These are phyloP conservation scores for Colletotrichum camelliae DNA, from an alignment of 2,329 filamentous ascomycete genomes.

Conservation along the genomic window DNA sequence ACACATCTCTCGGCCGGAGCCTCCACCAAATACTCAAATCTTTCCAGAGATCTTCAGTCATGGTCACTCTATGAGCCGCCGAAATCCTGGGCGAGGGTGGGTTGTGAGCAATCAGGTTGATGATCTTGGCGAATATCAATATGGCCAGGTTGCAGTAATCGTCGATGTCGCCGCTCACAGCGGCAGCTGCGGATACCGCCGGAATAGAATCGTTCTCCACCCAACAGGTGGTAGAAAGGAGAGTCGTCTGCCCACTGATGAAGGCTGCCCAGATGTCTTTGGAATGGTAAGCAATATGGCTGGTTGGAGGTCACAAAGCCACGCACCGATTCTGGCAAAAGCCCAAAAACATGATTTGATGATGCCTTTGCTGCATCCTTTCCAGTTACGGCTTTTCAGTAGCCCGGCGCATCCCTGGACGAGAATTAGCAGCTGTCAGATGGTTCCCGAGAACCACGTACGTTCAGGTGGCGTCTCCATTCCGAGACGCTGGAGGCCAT, in stretches of 20 bases:
- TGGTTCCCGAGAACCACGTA: not conserved
- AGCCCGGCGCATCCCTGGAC: conserved; percentile 13
- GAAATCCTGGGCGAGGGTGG: not conserved
- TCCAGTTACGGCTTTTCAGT: not conserved
- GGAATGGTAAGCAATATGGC: not conserved
- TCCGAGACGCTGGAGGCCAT: conserved; percentile 17
- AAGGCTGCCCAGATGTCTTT: conserved; percentile 21
- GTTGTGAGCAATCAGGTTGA: not conserved
- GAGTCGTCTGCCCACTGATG: conserved; percentile 8
- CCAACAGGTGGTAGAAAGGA: conserved; percentile 14
- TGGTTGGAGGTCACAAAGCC: not conserved
- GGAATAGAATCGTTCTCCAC: conserved; percentile 11
- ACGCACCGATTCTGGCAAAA: conserved; percentile 13
- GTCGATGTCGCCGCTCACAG: not conserved
- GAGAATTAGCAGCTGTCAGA: not conserved
- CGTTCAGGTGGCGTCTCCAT: conserved; percentile 16
- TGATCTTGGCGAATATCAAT: conserved; percentile 8
- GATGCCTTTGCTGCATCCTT: conserved; percentile 1
- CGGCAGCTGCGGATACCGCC: not conserved
- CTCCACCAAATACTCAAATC: not conserved
- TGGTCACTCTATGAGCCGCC: not conserved
- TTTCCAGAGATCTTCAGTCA: not conserved
- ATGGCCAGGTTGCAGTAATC: conserved; percentile 20
- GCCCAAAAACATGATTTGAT: conserved; percentile 20
- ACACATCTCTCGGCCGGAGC: not conserved